These are phyloP conservation scores for Aspergillus saccharolyticus DNA, from an alignment of 495 filamentous ascomycete genomes.

Conservation along the genomic window DNA sequence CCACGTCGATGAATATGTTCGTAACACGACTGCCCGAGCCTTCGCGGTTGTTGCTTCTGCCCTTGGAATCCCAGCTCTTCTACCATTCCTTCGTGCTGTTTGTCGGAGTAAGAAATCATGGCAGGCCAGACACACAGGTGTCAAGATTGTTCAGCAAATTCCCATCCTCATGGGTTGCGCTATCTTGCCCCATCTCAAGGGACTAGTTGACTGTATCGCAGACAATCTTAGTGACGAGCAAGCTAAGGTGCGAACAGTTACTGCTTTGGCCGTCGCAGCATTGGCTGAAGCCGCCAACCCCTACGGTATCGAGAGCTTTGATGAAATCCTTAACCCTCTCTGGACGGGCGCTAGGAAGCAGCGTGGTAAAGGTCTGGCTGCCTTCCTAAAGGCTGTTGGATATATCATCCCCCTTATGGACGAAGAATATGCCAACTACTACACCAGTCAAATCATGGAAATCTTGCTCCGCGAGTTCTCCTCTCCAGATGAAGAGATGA, in stretches of 20 bases:
- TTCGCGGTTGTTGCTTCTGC: conserved; percentile 98
- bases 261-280: conserved; percentile 90
- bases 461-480: conserved; percentile 94
- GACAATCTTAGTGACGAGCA: conserved; percentile 97
- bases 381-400: conserved; percentile 95
- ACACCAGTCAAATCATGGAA: conserved; percentile 98
- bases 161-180: conserved; percentile 99
- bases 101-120: conserved; percentile 98
- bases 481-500: conserved; percentile 99
- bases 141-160: conserved; percentile 98
- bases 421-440: conserved; percentile 99
- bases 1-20: conserved; percentile 97
- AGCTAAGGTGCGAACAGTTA: conserved; percentile 94
- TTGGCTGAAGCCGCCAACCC: conserved; percentile 95
- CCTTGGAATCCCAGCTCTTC: conserved; percentile 88
- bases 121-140: conserved; percentile 98
- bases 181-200: conserved; percentile 92
- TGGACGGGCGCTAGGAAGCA: conserved; percentile 96
- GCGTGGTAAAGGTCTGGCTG: conserved; percentile 90
- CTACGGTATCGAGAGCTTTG: conserved; percentile 98
- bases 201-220: conserved; percentile 92
- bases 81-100: conserved; percentile 92
- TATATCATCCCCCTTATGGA: conserved; percentile 99
- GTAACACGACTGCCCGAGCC: conserved; percentile 95
- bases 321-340: conserved; percentile 92